Conservation (phyloP, 345 rosid species). For the Salix koriyanagi region DNA sequence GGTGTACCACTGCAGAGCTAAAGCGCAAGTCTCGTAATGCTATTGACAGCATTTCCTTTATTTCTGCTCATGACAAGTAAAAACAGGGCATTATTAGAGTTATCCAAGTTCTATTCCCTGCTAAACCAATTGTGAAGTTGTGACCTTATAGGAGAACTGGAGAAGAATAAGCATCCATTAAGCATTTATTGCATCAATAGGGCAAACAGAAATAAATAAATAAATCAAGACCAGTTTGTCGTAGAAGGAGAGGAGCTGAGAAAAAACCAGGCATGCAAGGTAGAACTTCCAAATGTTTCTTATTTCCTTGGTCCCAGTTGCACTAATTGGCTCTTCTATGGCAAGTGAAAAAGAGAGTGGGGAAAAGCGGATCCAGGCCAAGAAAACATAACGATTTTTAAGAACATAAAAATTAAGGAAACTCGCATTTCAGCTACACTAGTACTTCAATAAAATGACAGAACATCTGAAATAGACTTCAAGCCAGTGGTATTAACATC, state of each 20-base stretch:
- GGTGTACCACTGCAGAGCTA: conserved; percentile 88
- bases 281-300: background rate
- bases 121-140: background rate
- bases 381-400: too few relatives aligned
- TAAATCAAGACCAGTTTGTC: background rate
- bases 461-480: background rate
- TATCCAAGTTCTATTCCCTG: background rate
- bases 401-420: background rate
- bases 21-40: conserved; percentile 69
- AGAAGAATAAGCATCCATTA: background rate
- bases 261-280: background rate
- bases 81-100: background rate
- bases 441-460: background rate
- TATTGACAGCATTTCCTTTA: conserved; percentile 73
- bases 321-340: background rate
- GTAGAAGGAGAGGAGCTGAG: background rate
- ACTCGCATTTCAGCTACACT: background rate
- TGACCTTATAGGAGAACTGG: background rate
- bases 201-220: background rate
- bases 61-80: conserved; percentile 50
- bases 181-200: background rate
- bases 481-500: background rate
- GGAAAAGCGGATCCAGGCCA: background rate
- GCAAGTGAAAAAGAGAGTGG: background rate
- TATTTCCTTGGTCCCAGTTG: background rate